Percentiles rank a stretch among this genome's conserved stretches.
Evolutionary conservation across 306 rosid genomes (phyloP).

Genomic region (Cucurbita argyrosperma): DNA sequence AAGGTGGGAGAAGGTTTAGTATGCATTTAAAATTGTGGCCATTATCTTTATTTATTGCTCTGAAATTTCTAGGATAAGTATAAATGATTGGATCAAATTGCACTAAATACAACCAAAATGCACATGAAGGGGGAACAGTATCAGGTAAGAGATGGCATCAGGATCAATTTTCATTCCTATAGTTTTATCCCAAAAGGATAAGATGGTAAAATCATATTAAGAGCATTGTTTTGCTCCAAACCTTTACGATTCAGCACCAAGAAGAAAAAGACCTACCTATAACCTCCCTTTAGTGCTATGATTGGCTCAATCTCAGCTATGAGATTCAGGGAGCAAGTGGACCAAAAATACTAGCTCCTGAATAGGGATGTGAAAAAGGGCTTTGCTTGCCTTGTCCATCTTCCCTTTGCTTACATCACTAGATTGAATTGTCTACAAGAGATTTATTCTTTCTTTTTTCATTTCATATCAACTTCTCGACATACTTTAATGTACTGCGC

Average conservation of each 20-base stretch:
- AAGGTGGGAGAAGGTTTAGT: conserved; percentile 9
- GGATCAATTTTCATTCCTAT: background rate
- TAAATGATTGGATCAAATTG: conserved; percentile 1
- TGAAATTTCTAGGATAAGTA: background rate
- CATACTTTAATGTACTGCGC: background rate
- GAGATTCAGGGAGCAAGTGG: background rate
- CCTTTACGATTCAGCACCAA: background rate
- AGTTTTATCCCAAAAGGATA: conserved; percentile 2
- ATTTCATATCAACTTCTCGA: background rate
- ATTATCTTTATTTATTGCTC: conserved; percentile 3
- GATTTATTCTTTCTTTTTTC: background rate
- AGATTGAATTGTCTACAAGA: conserved; percentile 3
- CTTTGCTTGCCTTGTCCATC: conserved; percentile 5
- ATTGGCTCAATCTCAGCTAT: background rate
- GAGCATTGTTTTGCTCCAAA: background rate
- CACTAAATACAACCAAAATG: background rate
- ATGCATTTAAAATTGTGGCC: conserved; percentile 4
- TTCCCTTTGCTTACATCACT: conserved; percentile 1
- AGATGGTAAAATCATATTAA: background rate
- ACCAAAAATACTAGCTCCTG: background rate
- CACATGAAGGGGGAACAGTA: background rate
- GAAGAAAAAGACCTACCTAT: background rate
- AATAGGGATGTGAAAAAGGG: background rate
- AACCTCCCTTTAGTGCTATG: background rate
- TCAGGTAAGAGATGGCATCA: background rate